phyloP scores from a whole-genome alignment of 805 yeast species.

The Wickerhamiella occidentalis region DNA sequence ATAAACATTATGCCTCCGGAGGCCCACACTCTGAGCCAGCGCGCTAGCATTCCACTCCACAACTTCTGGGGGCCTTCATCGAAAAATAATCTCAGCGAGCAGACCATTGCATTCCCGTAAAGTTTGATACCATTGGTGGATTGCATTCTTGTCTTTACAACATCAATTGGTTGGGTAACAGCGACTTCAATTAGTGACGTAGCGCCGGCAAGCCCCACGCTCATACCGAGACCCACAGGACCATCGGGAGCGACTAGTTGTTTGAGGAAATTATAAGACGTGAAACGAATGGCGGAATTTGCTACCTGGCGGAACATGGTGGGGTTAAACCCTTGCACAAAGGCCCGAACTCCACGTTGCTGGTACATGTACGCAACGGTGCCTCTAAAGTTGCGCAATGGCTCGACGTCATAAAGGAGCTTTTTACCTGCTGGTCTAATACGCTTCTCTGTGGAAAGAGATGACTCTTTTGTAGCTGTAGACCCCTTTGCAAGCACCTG shows the following conservation, averaged over 20 bases:
- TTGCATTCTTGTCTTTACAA: conserved; percentile 77
- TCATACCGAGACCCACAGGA: conserved; percentile 21
- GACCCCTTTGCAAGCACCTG: not conserved
- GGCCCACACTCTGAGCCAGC: conserved; percentile 56
- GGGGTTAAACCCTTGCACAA: conserved; percentile 71
- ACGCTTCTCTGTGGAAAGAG: not conserved
- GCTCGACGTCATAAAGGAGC: conserved; percentile 24
- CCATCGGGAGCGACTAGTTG: conserved; percentile 35
- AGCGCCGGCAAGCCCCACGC: conserved; percentile 39
- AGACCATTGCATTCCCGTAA: conserved; percentile 28
- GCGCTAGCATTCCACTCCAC: conserved; percentile 37
- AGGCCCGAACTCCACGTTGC: conserved; percentile 64
- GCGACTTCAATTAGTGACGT: conserved; percentile 65
- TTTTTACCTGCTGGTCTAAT: not conserved
- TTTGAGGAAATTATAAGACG: conserved; percentile 65
- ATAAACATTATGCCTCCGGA: conserved; percentile 60
- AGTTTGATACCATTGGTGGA: conserved; percentile 33
- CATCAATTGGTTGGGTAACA: conserved; percentile 80
- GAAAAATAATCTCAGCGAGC: conserved; percentile 28
- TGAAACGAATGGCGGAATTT: conserved; percentile 71
- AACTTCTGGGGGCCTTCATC: conserved; percentile 30
- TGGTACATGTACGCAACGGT: conserved; percentile 46
- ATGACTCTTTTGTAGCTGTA: too few relatives aligned
- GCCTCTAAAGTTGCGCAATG: conserved; percentile 18
- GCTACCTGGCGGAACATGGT: conserved; percentile 70